A percentile compares a stretch with the other conserved stretches of the same genome.
phyloP scores from a whole-genome alignment of 139 green algal genomes.

The Spirogloea muscicola region DNA sequence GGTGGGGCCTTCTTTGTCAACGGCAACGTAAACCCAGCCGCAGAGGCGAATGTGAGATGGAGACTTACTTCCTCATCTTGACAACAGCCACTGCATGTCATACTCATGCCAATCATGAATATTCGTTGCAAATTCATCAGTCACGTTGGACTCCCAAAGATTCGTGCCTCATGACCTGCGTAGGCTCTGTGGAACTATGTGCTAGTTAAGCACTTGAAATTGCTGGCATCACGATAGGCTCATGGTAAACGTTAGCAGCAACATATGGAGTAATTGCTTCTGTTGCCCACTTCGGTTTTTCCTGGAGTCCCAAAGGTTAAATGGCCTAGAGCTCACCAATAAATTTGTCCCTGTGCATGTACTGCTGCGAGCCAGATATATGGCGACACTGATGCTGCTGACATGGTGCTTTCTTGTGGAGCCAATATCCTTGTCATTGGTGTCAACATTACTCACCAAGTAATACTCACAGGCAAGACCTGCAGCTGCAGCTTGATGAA shows the following conservation, averaged over 20 bases:
- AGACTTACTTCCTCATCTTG: background rate
- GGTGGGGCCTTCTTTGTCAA: slow-evolving; percentile 75
- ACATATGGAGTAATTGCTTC: too few relatives aligned
- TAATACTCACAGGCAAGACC: slow-evolving; percentile 34
- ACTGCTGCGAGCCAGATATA: slow-evolving; percentile 34
- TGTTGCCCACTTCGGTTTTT: too few relatives aligned
- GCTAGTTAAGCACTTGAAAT: too few relatives aligned
- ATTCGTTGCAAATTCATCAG: background rate
- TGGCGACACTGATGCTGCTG: slow-evolving; percentile 49
- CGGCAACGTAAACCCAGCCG: slow-evolving; percentile 78
- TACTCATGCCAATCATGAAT: background rate
- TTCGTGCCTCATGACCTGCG: background rate
- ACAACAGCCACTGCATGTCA: background rate
- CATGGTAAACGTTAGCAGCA: too few relatives aligned
- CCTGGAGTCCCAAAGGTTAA: too few relatives aligned
- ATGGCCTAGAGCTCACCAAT: too few relatives aligned
- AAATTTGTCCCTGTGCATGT: too few relatives aligned
- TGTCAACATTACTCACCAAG: slow-evolving; percentile 48
- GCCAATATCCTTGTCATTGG: slow-evolving; percentile 35
- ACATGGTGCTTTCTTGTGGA: slow-evolving; percentile 45
- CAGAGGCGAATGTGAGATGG: slow-evolving; percentile 54
- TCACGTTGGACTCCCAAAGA: background rate
- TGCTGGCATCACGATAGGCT: too few relatives aligned
- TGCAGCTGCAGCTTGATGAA: too few relatives aligned
- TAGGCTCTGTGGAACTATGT: too few relatives aligned